Evolutionary conservation across 2,329 filamentous ascomycete genomes (phyloP).

Genomic region (Tolypocladium cylindrosporum): DNA sequence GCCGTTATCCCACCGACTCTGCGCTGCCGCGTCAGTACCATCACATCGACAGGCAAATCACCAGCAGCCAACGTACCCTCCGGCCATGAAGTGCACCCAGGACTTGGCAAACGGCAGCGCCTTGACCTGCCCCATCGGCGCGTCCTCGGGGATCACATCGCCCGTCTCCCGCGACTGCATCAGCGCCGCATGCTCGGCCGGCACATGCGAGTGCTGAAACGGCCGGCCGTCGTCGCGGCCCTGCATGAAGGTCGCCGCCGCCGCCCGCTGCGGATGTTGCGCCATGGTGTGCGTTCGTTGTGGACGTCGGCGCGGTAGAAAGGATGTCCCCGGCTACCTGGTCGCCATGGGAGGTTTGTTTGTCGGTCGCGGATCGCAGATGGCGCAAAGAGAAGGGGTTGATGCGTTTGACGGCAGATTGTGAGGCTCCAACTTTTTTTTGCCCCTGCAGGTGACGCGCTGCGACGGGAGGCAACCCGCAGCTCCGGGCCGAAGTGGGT

Average conservation of each 20-base stretch:
- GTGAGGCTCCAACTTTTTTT: slow-evolving; percentile 6
- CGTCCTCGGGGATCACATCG: slow-evolving; percentile 37
- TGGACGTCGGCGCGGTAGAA: background rate
- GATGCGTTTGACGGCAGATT: background rate
- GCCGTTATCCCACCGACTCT: slow-evolving; percentile 86
- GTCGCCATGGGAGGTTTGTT: background rate
- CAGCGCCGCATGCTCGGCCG: slow-evolving; percentile 28
- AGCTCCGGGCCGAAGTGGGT: background rate
- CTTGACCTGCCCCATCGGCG: slow-evolving; percentile 22
- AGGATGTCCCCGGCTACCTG: background rate
- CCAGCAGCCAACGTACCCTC: slow-evolving; percentile 52
- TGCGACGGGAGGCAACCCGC: background rate
- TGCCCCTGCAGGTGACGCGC: background rate
- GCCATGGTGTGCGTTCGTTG: slow-evolving; percentile 16
- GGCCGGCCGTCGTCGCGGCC: slow-evolving; percentile 19
- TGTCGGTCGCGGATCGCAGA: background rate
- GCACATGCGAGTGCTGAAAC: slow-evolving; percentile 17
- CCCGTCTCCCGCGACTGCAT: slow-evolving; percentile 54
- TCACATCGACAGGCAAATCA: background rate
- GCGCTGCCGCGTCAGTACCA: slow-evolving; percentile 9
- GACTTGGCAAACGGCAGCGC: slow-evolving; percentile 56
- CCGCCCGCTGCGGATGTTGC: slow-evolving; percentile 13
- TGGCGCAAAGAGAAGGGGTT: background rate
- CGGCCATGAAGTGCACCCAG: slow-evolving; percentile 87
- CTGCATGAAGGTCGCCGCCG: slow-evolving; percentile 14